Conservation (phyloP, 768 basidiomycete species). For the Leccinellum rugosiceps region DNA sequence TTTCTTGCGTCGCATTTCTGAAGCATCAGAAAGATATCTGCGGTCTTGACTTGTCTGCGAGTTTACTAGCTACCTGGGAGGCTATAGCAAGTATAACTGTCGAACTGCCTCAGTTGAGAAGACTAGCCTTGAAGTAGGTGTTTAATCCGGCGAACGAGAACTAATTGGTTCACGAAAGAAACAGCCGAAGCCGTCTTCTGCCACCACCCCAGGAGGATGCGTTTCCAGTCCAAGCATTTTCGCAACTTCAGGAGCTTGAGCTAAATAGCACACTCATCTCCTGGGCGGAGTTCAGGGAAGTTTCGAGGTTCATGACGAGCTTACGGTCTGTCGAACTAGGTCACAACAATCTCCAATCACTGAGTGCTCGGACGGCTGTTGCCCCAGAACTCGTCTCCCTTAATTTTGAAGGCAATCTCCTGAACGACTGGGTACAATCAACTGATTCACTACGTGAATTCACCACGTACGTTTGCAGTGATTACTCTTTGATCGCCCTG, state of each 20-base stretch:
- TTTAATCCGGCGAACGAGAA: slow-evolving; percentile 3
- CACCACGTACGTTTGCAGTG: slow-evolving; percentile 36
- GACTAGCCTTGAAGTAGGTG: slow-evolving; percentile 77
- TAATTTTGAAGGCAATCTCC: slow-evolving; percentile 70
- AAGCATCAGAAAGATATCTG: slow-evolving; percentile 52
- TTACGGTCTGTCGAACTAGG: slow-evolving; percentile 64
- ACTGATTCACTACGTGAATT: slow-evolving; percentile 43
- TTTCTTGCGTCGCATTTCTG: slow-evolving; percentile 8
- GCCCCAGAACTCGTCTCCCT: slow-evolving; percentile 42
- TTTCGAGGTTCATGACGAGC: slow-evolving; percentile 50
- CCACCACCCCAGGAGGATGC: slow-evolving; percentile 30
- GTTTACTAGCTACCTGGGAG: slow-evolving; percentile 71
- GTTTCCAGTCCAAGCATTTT: slow-evolving; percentile 43
- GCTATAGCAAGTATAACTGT: slow-evolving; percentile 57
- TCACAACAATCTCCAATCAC: slow-evolving; percentile 53
- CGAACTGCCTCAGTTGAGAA: slow-evolving; percentile 60
- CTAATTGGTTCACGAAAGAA: slow-evolving; percentile 15
- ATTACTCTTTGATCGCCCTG: slow-evolving; percentile 1
- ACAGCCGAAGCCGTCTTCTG: slow-evolving; percentile 67
- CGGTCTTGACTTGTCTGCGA: slow-evolving; percentile 79
- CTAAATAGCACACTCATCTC: slow-evolving; percentile 69
- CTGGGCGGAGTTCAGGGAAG: slow-evolving; percentile 64
- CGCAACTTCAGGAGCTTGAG: slow-evolving; percentile 58
- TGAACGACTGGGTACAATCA: slow-evolving; percentile 53
- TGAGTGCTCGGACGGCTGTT: slow-evolving; percentile 21